Conservation (phyloP, 1,139 yeast species). For the Tardiomyces depauwii region DNA sequence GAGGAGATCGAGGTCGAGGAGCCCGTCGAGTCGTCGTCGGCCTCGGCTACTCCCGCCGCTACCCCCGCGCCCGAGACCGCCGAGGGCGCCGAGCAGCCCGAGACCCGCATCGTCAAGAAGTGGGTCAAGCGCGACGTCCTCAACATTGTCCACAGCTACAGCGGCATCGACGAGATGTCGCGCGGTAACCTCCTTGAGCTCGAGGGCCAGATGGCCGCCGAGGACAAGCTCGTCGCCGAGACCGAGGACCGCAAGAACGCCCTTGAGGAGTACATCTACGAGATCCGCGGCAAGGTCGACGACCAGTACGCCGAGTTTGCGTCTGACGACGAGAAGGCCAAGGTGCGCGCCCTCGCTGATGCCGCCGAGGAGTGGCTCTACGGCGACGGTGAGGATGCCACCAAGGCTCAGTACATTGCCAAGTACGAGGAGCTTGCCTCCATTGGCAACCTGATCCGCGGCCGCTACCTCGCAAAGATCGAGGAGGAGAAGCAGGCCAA, state of each 20-base stretch:
- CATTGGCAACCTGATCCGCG: slow-evolving; percentile 88
- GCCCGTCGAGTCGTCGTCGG: slow-evolving; percentile 22
- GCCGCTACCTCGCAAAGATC: slow-evolving; percentile 87
- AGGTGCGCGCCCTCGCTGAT: slow-evolving; percentile 57
- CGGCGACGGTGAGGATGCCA: slow-evolving; percentile 92
- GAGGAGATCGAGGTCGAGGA: slow-evolving; percentile 88
- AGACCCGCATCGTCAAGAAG: slow-evolving; percentile 85
- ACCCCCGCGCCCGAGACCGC: slow-evolving; percentile 36
- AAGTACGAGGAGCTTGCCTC: slow-evolving; percentile 96
- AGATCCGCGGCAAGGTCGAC: slow-evolving; percentile 92
- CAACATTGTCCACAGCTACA: slow-evolving; percentile 44
- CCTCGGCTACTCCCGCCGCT: neutral
- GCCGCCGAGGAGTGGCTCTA: slow-evolving; percentile 98
- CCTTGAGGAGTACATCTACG: slow-evolving; percentile 95
- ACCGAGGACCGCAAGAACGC: slow-evolving; percentile 99
- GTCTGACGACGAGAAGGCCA: slow-evolving; percentile 77
- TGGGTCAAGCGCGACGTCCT: slow-evolving; percentile 86
- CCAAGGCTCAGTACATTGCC: slow-evolving; percentile 95
- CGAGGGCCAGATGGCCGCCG: slow-evolving; percentile 75
- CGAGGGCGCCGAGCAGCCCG: slow-evolving; percentile 60
- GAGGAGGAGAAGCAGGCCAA: slow-evolving; percentile 90
- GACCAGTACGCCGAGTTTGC: slow-evolving; percentile 87
- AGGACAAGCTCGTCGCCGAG: slow-evolving; percentile 94
- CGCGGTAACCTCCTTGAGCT: slow-evolving; percentile 60
- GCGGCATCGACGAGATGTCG: slow-evolving; percentile 49